phyloP scores from a whole-genome alignment of 1,284 basidiomycete species.

The Pseudozyma pruni region DNA sequence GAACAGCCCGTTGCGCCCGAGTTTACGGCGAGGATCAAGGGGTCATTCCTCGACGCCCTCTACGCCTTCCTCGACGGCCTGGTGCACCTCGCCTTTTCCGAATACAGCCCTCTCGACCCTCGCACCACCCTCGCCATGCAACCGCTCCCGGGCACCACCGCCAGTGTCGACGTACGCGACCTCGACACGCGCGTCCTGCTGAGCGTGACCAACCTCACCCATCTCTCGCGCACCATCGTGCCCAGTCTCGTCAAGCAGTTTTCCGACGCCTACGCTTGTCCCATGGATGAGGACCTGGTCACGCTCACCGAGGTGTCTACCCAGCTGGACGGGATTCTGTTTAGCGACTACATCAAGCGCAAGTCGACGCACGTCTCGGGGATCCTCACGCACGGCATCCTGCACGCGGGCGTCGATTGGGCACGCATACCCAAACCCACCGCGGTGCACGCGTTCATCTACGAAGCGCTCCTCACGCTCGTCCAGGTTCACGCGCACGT shows the following conservation, averaged over 20 bases:
- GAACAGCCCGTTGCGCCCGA: constrained; percentile 44
- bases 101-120: constrained; percentile 61
- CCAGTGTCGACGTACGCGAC: constrained; percentile 63
- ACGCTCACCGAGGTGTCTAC: constrained; percentile 81
- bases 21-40: constrained; percentile 76
- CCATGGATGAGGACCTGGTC: constrained; percentile 82
- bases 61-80: constrained; percentile 91
- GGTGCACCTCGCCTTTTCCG: constrained; percentile 78
- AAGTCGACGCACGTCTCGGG: constrained; percentile 77
- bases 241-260: constrained; percentile 84
- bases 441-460: constrained; percentile 92
- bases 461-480: constrained; percentile 84
- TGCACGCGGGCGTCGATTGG: constrained; percentile 87
- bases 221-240: constrained; percentile 78
- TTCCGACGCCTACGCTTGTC: constrained; percentile 79
- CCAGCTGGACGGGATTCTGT: constrained; percentile 86
- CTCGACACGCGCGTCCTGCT: constrained; percentile 83
- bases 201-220: constrained; percentile 87
- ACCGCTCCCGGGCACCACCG: constrained; percentile 37
- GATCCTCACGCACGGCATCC: constrained; percentile 81
- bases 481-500: constrained; percentile 94
- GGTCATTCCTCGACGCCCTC: constrained; percentile 85
- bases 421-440: constrained; percentile 84
- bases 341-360: constrained; percentile 84
- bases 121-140: constrained; percentile 41